Percentiles rank a stretch among this genome's conserved stretches.
Evolutionary conservation across 306 rosid genomes (phyloP).

Genomic region (Prosopis cineraria): DNA sequence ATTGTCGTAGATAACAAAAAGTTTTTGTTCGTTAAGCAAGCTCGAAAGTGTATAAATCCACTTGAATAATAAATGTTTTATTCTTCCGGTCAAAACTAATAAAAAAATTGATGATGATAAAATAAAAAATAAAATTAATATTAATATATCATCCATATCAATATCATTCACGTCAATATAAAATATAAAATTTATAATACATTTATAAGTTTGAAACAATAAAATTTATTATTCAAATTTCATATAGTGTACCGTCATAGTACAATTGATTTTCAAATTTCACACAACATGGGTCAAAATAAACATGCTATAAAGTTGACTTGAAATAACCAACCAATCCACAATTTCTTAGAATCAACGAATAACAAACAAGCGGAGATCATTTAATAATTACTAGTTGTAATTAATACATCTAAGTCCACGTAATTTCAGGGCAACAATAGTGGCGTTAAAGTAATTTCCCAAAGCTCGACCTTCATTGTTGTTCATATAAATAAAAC

Average conservation of each 20-base stretch:
- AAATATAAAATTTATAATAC: not conserved
- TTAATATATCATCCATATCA: not conserved
- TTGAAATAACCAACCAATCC: not conserved
- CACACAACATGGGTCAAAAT: not conserved
- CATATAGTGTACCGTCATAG: not conserved
- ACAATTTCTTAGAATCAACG: not conserved
- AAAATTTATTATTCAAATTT: too few species aligned
- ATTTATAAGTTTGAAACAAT: not conserved
- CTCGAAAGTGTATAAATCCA: too few species aligned
- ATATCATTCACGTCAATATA: not conserved
- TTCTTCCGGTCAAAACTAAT: not conserved
- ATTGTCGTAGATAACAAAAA: too few species aligned
- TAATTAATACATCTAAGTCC: too few species aligned
- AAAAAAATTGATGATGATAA: not conserved
- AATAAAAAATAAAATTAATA: not conserved
- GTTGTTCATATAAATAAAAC: slow-evolving; percentile 33
- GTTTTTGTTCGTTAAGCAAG: too few species aligned
- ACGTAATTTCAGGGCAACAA: slow-evolving; percentile 1
- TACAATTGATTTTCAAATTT: not conserved
- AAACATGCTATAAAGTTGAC: not conserved
- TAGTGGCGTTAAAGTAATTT: slow-evolving; percentile 40
- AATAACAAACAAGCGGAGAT: not conserved
- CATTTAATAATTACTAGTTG: too few species aligned
- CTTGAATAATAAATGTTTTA: not conserved
- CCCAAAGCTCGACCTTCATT: slow-evolving; percentile 19